Base-by-base conservation (phyloP, 371 early-diverging fungal genomes). In the Catenaria anguillulae region DNA sequence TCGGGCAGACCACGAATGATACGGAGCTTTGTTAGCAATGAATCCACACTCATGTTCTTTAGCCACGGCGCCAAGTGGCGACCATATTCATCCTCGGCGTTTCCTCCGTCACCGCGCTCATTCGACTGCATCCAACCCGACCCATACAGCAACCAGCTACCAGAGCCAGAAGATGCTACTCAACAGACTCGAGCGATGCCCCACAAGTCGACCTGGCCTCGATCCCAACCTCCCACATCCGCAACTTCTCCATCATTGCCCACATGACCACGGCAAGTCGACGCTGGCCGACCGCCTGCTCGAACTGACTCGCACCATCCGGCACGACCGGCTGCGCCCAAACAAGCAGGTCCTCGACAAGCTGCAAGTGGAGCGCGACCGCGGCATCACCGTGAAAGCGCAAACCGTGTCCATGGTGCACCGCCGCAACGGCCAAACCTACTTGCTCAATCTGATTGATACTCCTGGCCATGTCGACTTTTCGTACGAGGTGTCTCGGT, bases 351-450 rank as follows among this genome's bases (percentile, higher is more conserved):
- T 93, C 2, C 72, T 97, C 35, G 97, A 97, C 67, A 95, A 92
- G 71, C 79, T 97, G 4, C 84, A 86, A 68, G 96, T 97, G 0
- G 97, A 97, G 71, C 71, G 92, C 13, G 92, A 94, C 67, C 78
- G 97, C 36, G 97, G 97, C 24, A 95, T 97, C 61, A 95, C 96
- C 8, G 93, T 97, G 50, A 97, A 97, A 71, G 97, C 97, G 15
- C 94, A 90, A 86, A 85, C 89, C 33, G 89, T 84, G 4, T 89
- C 90, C 52, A 89, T 92, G 90, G 81, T 92, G 66, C 85, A 89
- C 66, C 74, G 75, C 0, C 74, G 86, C 67, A 82, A 84, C 43
- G 84, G 84, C 24, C 75, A 84, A 60, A 67, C 77, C 2, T 93
- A 91, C 67, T 67, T 93, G 12, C 68, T 93, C 40, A 93, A 93